phyloP scores from a whole-genome alignment of 2,329 filamentous ascomycete species.

The Fusarium decemcellulare region DNA sequence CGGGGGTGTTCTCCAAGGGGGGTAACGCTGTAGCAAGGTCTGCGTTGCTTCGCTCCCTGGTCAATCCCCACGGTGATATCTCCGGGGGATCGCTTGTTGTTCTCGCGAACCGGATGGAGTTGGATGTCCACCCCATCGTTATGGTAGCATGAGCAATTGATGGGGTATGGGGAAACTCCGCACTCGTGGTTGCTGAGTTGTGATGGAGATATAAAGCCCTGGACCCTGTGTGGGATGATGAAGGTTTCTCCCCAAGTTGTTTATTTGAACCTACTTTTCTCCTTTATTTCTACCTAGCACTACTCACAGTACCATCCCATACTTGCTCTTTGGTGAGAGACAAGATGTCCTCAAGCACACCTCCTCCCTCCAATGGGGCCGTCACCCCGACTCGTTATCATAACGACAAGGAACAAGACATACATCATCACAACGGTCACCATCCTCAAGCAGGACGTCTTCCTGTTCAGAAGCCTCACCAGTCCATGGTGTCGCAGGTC shows the following conservation, averaged over 20 bases:
- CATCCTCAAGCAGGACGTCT: constrained; percentile 30
- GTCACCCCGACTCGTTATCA: constrained; percentile 44
- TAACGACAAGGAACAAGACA: constrained; percentile 38
- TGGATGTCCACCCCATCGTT: constrained; percentile 25
- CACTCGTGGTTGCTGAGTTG: constrained; percentile 5
- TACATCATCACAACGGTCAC: constrained; percentile 30
- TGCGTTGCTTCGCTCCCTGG: constrained; percentile 19
- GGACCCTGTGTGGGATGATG: constrained; percentile 20
- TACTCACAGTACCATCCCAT: neutral
- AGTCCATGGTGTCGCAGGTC: constrained; percentile 54
- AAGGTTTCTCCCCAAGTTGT: constrained; percentile 11
- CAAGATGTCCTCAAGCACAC: constrained; percentile 39
- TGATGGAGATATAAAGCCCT: constrained; percentile 27
- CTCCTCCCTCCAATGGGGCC: constrained; percentile 39
- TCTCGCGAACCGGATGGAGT: constrained; percentile 17
- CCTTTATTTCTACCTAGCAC: neutral
- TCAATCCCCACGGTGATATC: constrained; percentile 20
- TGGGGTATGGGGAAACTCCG: constrained; percentile 30
- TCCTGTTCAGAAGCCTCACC: constrained; percentile 44
- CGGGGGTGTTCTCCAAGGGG: neutral
- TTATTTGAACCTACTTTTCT: constrained; percentile 5
- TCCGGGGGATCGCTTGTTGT: constrained; percentile 12
- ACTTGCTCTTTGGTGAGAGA: neutral
- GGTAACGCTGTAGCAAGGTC: constrained; percentile 8
- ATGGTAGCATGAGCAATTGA: constrained; percentile 1